These are phyloP conservation scores for Escovopsis sp. DNA, from an alignment of 2,329 filamentous ascomycete species.

Conservation along the genomic window DNA sequence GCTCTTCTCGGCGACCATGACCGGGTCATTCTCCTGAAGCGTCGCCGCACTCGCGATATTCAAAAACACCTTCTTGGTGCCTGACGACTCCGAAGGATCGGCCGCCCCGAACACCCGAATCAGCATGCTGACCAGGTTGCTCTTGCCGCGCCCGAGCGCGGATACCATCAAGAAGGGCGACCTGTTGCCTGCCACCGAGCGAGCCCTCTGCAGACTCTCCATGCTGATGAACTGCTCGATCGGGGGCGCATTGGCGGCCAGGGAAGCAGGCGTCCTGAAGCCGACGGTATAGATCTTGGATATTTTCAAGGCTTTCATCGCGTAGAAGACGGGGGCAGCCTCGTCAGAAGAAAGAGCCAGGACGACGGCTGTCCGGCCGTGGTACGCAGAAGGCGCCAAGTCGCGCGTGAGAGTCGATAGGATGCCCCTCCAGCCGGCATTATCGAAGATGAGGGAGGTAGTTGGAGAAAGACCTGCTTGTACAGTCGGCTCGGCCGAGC, in stretches of 20 bases:
- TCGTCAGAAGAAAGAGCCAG: constrained; percentile 59
- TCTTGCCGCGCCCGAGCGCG: constrained; percentile 63
- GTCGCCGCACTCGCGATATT: constrained; percentile 50
- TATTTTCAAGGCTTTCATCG: constrained; percentile 58
- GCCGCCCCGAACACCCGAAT: constrained; percentile 51
- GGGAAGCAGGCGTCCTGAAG: constrained; percentile 47
- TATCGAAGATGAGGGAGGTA: constrained; percentile 56
- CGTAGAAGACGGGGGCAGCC: constrained; percentile 65
- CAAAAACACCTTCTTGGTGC: constrained; percentile 56
- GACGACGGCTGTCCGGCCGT: constrained; percentile 58
- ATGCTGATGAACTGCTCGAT: constrained; percentile 70
- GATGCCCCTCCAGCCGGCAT: constrained; percentile 75
- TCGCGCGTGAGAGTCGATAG: constrained; percentile 67
- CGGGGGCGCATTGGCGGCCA: constrained; percentile 47
- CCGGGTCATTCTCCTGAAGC: constrained; percentile 47
- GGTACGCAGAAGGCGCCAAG: constrained; percentile 69
- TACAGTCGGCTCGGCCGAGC: constrained; percentile 9
- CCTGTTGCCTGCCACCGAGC: constrained; percentile 30
- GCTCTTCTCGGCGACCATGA: constrained; percentile 52
- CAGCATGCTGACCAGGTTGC: constrained; percentile 60
- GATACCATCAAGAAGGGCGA: constrained; percentile 72
- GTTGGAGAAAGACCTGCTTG: constrained; percentile 26
- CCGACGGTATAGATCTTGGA: constrained; percentile 74
- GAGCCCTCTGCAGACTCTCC: constrained; percentile 41
- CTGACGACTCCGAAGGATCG: constrained; percentile 16